Percentiles rank a stretch among this genome's conserved stretches.
phyloP scores from a whole-genome alignment of 164 flowering plant genomes.

The Tetrastigma voinierianum region DNA sequence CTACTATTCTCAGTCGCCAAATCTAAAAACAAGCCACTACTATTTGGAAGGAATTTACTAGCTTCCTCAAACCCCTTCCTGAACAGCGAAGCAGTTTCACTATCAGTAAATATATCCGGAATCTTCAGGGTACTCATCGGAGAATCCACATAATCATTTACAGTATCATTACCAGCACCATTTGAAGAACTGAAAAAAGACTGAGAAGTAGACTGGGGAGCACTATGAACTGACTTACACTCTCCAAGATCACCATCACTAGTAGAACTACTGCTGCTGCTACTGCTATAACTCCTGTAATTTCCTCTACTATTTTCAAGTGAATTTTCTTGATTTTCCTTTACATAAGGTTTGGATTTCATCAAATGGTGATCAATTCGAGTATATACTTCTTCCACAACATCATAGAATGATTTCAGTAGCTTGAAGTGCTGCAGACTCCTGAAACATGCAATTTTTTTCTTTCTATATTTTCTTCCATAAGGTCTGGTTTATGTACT shows the following conservation, averaged over 20 bases:
- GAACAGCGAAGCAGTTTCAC: conserved; percentile 12
- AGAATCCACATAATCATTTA: conserved; percentile 12
- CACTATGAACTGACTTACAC: no score
- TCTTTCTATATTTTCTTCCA: conserved; percentile 19
- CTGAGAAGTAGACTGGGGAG: background rate
- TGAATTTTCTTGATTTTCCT: no score
- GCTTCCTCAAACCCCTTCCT: background rate
- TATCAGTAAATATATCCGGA: conserved; percentile 12
- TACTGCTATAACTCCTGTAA: no score
- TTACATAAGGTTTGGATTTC: no score
- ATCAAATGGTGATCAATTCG: no score
- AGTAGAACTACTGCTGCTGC: no score
- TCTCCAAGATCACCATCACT: no score
- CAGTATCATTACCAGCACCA: background rate
- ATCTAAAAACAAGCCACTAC: background rate
- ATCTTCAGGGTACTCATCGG: conserved; percentile 11
- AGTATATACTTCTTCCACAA: background rate
- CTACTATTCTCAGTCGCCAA: background rate
- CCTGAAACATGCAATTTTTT: background rate
- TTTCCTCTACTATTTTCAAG: no score
- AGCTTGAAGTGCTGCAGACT: background rate
- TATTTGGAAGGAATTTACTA: background rate
- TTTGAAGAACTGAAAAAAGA: background rate
- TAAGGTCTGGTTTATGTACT: conserved; percentile 15
- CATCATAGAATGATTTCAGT: conserved; percentile 3